phyloP scores from a whole-genome alignment of 1,139 yeast species.

The Maudiozyma humilis region DNA sequence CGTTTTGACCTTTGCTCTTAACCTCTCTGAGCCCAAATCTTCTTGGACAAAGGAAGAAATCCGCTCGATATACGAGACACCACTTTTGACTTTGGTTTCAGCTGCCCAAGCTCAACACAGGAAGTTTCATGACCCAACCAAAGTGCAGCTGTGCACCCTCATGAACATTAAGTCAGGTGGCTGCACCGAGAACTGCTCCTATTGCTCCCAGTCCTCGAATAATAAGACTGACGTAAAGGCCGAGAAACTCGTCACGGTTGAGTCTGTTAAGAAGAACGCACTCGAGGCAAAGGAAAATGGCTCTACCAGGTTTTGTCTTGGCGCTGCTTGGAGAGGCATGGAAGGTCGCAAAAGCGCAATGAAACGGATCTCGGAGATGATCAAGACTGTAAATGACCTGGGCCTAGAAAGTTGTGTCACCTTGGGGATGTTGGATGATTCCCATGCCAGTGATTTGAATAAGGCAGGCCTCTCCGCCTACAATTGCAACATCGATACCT shows the following conservation, averaged over 20 bases:
- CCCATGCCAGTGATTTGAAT: constrained; percentile 51
- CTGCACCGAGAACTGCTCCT: constrained; percentile 73
- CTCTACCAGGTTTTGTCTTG: constrained; percentile 74
- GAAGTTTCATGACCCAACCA: constrained; percentile 55
- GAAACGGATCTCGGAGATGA: constrained; percentile 58
- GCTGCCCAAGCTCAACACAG: constrained; percentile 62
- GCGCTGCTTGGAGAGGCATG: constrained; percentile 88
- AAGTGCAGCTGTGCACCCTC: constrained; percentile 68
- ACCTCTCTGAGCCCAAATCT: neutral
- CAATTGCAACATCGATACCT: constrained; percentile 74
- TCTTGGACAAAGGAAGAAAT: constrained; percentile 58
- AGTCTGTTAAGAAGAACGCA: constrained; percentile 57
- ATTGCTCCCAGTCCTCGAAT: constrained; percentile 68
- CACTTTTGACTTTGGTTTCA: constrained; percentile 55
- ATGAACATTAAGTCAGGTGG: constrained; percentile 74
- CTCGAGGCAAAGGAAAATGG: constrained; percentile 60
- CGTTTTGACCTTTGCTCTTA: neutral
- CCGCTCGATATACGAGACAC: constrained; percentile 51
- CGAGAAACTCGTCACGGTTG: constrained; percentile 52
- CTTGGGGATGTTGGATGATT: constrained; percentile 61
- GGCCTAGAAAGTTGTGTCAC: constrained; percentile 77
- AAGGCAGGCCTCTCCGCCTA: constrained; percentile 75
- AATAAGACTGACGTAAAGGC: constrained; percentile 65
- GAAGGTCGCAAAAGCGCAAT: constrained; percentile 64
- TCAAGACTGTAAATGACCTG: constrained; percentile 52